phyloP scores from a whole-genome alignment of 768 basidiomycete species.

The Rhodosporidiobolus odoratus region DNA sequence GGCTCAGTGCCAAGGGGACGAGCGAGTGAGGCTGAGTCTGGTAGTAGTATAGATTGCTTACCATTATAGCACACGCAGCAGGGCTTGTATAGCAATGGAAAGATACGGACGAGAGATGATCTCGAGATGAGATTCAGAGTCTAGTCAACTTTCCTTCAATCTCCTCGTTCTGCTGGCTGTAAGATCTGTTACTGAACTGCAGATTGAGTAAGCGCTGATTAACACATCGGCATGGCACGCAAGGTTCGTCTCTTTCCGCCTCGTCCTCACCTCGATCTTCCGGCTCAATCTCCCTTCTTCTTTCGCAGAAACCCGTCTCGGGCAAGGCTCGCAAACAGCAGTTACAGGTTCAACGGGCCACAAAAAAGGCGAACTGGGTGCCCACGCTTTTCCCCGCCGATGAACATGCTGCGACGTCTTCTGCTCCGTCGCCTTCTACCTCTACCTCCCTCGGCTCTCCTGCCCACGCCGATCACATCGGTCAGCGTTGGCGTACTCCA shows the following conservation, averaged over 20 bases:
- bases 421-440: background rate
- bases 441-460: background rate
- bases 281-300: background rate
- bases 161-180: background rate
- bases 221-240: background rate
- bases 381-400: conserved; percentile 28
- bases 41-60: background rate
- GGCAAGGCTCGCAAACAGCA: conserved; percentile 66
- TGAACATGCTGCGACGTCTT: background rate
- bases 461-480: background rate
- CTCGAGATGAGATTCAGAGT: background rate
- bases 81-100: too few relatives aligned
- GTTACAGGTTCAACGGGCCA: conserved; percentile 70
- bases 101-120: background rate
- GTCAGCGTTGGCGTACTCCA: conserved; percentile 13
- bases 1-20: background rate
- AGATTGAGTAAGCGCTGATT: too few relatives aligned
- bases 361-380: conserved; percentile 66
- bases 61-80: background rate
- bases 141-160: background rate
- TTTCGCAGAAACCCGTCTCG: conserved; percentile 52
- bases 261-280: background rate
- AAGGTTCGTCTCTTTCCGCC: background rate
- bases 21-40: background rate
- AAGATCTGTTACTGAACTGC: background rate